Conservation (phyloP, 176 grass and related monocot genomes). For the Ensete glaucum region DNA sequence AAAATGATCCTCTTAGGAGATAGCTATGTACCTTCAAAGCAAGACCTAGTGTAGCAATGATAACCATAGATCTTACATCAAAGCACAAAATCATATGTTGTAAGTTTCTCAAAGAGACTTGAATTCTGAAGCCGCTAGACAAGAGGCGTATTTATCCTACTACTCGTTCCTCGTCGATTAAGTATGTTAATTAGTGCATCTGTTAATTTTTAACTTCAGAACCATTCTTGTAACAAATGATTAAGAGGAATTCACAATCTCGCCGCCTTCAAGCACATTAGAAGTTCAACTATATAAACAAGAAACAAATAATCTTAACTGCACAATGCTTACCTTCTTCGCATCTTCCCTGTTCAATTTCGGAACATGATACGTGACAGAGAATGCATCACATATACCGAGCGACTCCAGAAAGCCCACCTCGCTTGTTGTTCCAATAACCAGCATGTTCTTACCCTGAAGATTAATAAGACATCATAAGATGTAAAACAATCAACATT, state of each 20-base stretch:
- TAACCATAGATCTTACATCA: too few species aligned
- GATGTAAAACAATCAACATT: neutral
- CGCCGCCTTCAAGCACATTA: neutral
- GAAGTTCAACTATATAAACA: too few species aligned
- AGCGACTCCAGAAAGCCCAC: constrained; percentile 78
- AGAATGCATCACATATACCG: constrained; percentile 89
- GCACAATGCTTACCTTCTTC: constrained; percentile 43
- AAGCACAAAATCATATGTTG: too few species aligned
- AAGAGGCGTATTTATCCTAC: neutral
- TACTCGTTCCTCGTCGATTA: neutral
- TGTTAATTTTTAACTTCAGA: neutral
- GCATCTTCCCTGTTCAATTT: constrained; percentile 72
- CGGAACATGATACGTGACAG: constrained; percentile 79
- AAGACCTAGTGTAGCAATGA: too few species aligned
- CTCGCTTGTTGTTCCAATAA: constrained; percentile 82
- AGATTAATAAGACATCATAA: constrained; percentile 20
- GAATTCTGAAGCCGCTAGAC: too few species aligned
- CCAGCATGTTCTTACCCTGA: constrained; percentile 64
- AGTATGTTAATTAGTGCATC: neutral
- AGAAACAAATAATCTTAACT: neutral
- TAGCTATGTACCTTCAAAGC: too few species aligned
- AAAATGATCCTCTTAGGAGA: too few species aligned
- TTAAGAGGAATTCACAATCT: neutral
- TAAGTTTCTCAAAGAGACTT: too few species aligned
- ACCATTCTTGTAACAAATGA: neutral